phyloP scores from a whole-genome alignment of 2,329 filamentous ascomycete species.

The Fusarium oxysporum region DNA sequence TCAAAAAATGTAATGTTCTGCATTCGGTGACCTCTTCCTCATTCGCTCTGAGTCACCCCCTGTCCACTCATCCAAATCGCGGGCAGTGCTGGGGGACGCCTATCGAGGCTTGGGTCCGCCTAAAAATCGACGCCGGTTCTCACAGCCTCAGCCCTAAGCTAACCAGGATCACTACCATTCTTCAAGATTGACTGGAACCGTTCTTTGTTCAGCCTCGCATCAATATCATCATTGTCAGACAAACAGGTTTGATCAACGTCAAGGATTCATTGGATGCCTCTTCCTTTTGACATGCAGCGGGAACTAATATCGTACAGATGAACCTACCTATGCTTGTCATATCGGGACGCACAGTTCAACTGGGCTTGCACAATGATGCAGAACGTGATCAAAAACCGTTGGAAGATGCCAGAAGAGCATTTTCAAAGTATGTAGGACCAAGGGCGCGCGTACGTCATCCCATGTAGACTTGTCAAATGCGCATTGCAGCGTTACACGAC shows the following conservation, averaged over 20 bases:
- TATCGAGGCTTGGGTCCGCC: constrained; percentile 39
- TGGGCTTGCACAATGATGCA: constrained; percentile 1
- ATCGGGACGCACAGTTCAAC: constrained; percentile 15
- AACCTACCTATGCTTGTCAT: constrained; percentile 18
- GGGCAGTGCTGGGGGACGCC: constrained; percentile 35
- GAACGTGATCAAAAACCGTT: neutral
- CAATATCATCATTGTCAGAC: neutral
- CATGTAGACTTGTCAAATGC: neutral
- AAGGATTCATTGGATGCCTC: constrained; percentile 44
- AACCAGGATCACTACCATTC: neutral
- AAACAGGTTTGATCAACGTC: constrained; percentile 18
- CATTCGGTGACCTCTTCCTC: constrained; percentile 6
- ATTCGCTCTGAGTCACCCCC: constrained; percentile 26
- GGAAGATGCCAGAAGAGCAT: constrained; percentile 11
- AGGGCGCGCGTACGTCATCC: constrained; percentile 25
- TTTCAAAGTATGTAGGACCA: constrained; percentile 1
- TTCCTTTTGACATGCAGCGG: constrained; percentile 36
- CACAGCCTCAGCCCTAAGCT: constrained; percentile 40
- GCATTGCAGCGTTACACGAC: neutral
- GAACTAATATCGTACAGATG: constrained; percentile 39
- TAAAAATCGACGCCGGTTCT: constrained; percentile 4
- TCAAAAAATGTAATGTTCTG: constrained; percentile 21
- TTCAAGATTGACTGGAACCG: neutral
- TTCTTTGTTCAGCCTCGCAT: constrained; percentile 41
- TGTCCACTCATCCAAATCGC: neutral